A percentile compares a stretch with the other conserved stretches of the same genome.
phyloP scores from a whole-genome alignment of 2,329 filamentous ascomycete genomes.

The Endothia cerciana region DNA sequence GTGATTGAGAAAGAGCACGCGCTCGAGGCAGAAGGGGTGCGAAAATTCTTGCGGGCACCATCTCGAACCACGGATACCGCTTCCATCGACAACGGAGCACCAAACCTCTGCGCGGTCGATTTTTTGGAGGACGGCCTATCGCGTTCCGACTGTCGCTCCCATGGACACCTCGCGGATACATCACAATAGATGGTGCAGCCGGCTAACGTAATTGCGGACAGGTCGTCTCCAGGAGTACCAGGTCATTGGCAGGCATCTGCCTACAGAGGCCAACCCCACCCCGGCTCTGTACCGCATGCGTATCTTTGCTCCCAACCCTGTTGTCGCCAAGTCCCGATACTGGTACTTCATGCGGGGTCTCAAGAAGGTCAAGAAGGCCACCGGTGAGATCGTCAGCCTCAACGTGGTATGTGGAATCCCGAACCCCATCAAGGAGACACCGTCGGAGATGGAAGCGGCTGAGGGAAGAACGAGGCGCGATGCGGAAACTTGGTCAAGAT shows the following conservation, averaged over 20 bases:
- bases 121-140: background rate
- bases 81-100: background rate
- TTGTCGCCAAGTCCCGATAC: constrained; percentile 99
- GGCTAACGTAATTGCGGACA: constrained; percentile 45
- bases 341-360: constrained; percentile 99
- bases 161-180: background rate
- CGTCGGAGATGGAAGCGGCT: background rate
- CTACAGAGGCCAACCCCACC: constrained; percentile 93
- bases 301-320: constrained; percentile 97
- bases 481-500: background rate
- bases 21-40: background rate
- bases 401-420: constrained; percentile 74
- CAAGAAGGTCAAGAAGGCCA: constrained; percentile 99
- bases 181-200: background rate
- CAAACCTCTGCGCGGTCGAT: background rate
- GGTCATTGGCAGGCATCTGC: constrained; percentile 99
- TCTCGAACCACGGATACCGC: background rate
- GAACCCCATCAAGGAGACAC: constrained; percentile 18
- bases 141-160: constrained; percentile 36
- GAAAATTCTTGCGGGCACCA: background rate
- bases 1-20: background rate
- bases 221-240: constrained; percentile 99
- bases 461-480: background rate
- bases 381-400: constrained; percentile 97
- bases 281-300: constrained; percentile 99